A percentile compares a stretch with the other conserved stretches of the same genome.
Conservation (phyloP, 202 grass and related monocot species). For the Zizania palustris region DNA sequence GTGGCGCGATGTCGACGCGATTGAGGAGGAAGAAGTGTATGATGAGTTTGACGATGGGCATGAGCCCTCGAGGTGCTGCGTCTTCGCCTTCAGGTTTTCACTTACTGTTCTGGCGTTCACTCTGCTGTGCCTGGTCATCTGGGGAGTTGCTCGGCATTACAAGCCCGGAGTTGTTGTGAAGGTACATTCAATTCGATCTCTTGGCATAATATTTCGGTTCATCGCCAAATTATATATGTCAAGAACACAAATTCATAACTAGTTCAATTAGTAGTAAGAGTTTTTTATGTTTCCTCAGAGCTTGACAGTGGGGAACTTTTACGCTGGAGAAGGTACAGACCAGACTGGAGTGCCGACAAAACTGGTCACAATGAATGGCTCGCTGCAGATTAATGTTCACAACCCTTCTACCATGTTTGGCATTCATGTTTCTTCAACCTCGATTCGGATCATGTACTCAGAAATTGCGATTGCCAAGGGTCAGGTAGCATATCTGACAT, state of each 20-base stretch:
- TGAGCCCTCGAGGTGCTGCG: slow-evolving; percentile 54
- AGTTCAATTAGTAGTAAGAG: background rate
- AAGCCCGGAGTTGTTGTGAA: slow-evolving; percentile 58
- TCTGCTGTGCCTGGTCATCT: slow-evolving; percentile 69
- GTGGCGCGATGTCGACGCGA: slow-evolving; percentile 68
- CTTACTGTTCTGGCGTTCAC: slow-evolving; percentile 59
- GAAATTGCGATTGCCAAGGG: slow-evolving; percentile 75
- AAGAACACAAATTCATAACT: background rate
- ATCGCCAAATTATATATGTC: background rate
- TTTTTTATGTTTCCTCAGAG: slow-evolving; percentile 42
- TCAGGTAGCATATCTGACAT: slow-evolving; percentile 41
- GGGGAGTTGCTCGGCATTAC: slow-evolving; percentile 75
- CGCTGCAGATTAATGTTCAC: slow-evolving; percentile 61
- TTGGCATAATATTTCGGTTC: background rate
- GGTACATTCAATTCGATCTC: slow-evolving; percentile 35
- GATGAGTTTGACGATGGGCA: slow-evolving; percentile 53
- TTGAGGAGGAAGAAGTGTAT: slow-evolving; percentile 66
- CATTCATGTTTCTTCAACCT: slow-evolving; percentile 71
- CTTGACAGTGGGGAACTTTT: slow-evolving; percentile 76
- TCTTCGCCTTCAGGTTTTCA: slow-evolving; percentile 52
- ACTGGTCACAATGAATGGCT: slow-evolving; percentile 74
- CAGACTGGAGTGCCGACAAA: slow-evolving; percentile 77
- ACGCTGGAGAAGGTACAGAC: slow-evolving; percentile 74
- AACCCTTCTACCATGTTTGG: slow-evolving; percentile 85
- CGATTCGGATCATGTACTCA: slow-evolving; percentile 60